phyloP scores from a whole-genome alignment of 306 rosid species.

The Morella rubra region DNA sequence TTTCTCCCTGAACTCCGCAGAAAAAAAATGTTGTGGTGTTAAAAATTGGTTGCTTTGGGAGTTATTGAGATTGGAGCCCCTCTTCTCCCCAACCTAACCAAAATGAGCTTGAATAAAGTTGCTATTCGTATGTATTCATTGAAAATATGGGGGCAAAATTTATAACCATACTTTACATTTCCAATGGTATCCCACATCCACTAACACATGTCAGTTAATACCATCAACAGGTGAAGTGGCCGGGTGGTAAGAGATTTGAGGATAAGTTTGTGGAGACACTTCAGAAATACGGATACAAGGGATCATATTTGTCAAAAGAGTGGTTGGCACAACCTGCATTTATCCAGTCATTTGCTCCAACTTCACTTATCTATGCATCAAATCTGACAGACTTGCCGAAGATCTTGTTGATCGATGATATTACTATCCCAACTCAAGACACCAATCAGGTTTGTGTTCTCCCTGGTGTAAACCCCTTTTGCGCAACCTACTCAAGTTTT shows the following conservation, averaged over 20 bases:
- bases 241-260: slow-evolving; percentile 64
- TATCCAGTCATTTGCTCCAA: slow-evolving; percentile 92
- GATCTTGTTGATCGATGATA: slow-evolving; percentile 64
- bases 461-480: slow-evolving; percentile 6
- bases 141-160: neutral
- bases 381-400: slow-evolving; percentile 78
- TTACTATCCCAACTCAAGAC: slow-evolving; percentile 65
- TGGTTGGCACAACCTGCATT: slow-evolving; percentile 87
- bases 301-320: slow-evolving; percentile 75
- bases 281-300: slow-evolving; percentile 77
- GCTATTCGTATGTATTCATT: neutral
- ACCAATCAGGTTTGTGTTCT: slow-evolving; percentile 71
- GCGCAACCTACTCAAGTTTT: neutral
- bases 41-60: neutral
- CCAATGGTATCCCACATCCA: neutral
- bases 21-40: slow-evolving; percentile 8
- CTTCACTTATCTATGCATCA: slow-evolving; percentile 68
- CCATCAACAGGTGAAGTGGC: slow-evolving; percentile 78
- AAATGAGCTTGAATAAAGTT: neutral
- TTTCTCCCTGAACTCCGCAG: slow-evolving; percentile 25
- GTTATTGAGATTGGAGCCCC: neutral
- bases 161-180: too few species aligned
- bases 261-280: slow-evolving; percentile 86
- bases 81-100: neutral
- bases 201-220: slow-evolving; percentile 34